Base-by-base conservation (phyloP, 495 filamentous ascomycete genomes). In the Jackrogersella minutella region DNA sequence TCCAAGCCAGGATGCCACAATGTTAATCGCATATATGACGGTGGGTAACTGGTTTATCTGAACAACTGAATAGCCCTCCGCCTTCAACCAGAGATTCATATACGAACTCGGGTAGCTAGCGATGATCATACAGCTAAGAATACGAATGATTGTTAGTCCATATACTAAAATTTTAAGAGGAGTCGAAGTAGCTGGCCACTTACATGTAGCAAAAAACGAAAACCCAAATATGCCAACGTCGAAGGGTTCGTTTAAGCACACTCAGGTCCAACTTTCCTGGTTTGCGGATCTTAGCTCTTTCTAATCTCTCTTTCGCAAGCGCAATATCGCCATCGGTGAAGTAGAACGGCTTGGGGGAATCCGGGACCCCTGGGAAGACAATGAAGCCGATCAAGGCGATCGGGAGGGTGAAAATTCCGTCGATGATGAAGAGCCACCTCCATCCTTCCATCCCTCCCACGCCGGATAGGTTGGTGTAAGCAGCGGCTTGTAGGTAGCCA, bases 371-470 rank as follows among this genome's bases (percentile, higher is more conserved):
- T 1, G 83, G 83, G 57, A 81, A 82, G 19, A 82, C 73, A 0
- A 80, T 6, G 36, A 80, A 82, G 0, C 81, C 79, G 24, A 78
- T 50, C 1, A 85, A 3, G 0, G 79, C 82, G 7, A 83, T 68
- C 13, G 82, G 82, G 11, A 84, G 73, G 0, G 80, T 83, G 58
- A 85, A 81, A 40, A 83, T 78, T 8, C 79, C 79, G 53, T 81
- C 79, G 47, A 83, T 81, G 34, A 83, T 77, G 13, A 83, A 83
- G 3, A 83, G 73, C 80, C 81, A 83, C 55, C 64, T 65, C 80
- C 80, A 82, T 0, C 80, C 81, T 4, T 78, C 75, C 78, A 83
- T 80, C 5, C 79, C 81, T 0, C 65, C 74, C 0, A 80, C 77
- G 0, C 80, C 79, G 1, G 79, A 78, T 0, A 82, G 71, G 41